Percentiles rank a stretch among this genome's conserved stretches.
These are phyloP conservation scores for Polyporus tsugae DNA, from an alignment of 1,284 basidiomycete genomes.

Conservation along the genomic window DNA sequence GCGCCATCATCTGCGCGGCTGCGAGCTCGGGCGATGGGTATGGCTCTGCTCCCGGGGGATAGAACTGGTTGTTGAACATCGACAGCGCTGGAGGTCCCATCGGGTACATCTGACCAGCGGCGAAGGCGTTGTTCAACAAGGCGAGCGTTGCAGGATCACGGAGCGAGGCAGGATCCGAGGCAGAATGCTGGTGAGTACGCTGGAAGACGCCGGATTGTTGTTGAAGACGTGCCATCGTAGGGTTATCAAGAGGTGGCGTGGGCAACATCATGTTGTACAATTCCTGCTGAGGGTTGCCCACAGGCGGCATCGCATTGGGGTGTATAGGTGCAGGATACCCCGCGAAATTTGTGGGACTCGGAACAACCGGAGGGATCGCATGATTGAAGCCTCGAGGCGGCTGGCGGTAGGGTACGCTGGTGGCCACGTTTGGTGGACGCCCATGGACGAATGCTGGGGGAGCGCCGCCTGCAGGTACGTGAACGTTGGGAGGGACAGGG, in stretches of 20 bases:
- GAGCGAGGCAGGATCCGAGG: constrained; percentile 76
- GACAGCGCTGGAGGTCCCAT: constrained; percentile 57
- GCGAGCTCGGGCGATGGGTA: constrained; percentile 61
- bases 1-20: constrained; percentile 60
- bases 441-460: constrained; percentile 54
- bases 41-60: constrained; percentile 60
- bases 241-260: constrained; percentile 59
- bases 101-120: constrained; percentile 47
- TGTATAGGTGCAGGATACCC: constrained; percentile 60
- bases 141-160: constrained; percentile 73
- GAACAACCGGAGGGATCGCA: constrained; percentile 49
- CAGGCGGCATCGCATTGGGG: constrained; percentile 62
- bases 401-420: constrained; percentile 63
- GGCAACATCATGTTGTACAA: constrained; percentile 82
- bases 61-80: constrained; percentile 75
- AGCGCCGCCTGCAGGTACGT: constrained; percentile 26
- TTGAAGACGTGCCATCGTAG: constrained; percentile 76
- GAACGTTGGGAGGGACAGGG: constrained; percentile 35
- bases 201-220: constrained; percentile 78
- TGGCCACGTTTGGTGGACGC: constrained; percentile 55
- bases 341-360: constrained; percentile 60
- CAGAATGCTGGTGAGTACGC: constrained; percentile 77
- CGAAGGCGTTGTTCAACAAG: constrained; percentile 64
- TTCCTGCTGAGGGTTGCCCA: constrained; percentile 78
- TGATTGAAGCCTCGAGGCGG: constrained; percentile 61